Evolutionary conservation across 2,329 filamentous ascomycete species (phyloP), one percentile per base, ranked within the genome.

Genomic region (Juglanconis oblonga): DNA sequence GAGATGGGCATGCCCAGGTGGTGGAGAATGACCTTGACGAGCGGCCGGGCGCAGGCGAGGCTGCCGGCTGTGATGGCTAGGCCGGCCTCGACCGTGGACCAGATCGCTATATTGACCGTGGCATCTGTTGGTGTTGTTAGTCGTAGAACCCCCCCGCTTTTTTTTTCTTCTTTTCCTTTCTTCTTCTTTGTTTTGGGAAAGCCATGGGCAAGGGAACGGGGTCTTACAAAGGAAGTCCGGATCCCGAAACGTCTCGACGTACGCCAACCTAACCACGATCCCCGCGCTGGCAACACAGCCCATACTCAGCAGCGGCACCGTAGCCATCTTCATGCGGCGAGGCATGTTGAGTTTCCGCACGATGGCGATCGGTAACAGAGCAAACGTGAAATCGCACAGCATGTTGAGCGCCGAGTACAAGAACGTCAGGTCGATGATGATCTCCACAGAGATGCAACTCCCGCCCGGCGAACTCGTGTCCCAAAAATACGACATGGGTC

Each of bases 311-410:
- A 87, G 76, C 5, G 76, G 74, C 9, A 79, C 78, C 29, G 87
- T 72, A 2, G 82, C 76, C 6, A 77, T 36, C 66, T 86, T 87
- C 2, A 78, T 80, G 58, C 73, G 76, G 7, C 63, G 65, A 50
- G 78, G 78, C 78, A 87, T 85, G 58, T 85, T 78, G 33, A 87
- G 68, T 32, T 78, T 76, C 73, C 76, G 81, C 1, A 87, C 76
- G 3, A 88, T 72, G 61, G 81, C 80, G 8, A 81, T 76, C 0
- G 82, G 82, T 3, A 85, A 68, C 10, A 84, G 67, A 5, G 80
- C 81, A 55, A 83, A 76, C 0, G 77, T 78, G 54, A 83, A 77
- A 67, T 85, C 82, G 47, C 76, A 79, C 33, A 79, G 67, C 40
- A 81, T 78, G 44, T 77, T 80, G 31, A 77, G 73, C 2, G 72